phyloP scores from a whole-genome alignment of 2,329 filamentous ascomycete species.

The Fonsecaea nubica region DNA sequence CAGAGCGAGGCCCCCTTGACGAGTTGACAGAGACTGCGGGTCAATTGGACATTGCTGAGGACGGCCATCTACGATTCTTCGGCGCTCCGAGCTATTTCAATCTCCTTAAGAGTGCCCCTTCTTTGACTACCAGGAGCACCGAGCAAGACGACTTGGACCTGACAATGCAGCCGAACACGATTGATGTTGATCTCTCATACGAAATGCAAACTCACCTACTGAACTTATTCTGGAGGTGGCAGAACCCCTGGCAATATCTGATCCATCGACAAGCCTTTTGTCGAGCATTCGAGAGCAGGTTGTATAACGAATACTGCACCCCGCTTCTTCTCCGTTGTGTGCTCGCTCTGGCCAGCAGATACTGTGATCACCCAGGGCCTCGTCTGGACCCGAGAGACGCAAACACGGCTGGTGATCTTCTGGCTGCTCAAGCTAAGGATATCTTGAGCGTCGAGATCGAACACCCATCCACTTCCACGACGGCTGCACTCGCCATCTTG shows the following conservation, averaged over 20 bases:
- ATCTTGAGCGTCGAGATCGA: constrained; percentile 14
- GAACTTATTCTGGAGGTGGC: constrained; percentile 21
- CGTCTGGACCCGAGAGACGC: constrained; percentile 1
- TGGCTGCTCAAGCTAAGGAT: constrained; percentile 11
- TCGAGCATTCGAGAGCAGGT: neutral
- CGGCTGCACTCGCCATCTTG: neutral
- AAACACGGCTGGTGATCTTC: constrained; percentile 23
- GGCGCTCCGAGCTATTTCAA: constrained; percentile 16
- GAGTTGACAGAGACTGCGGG: constrained; percentile 12
- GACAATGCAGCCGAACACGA: no score
- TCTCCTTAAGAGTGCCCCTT: constrained; percentile 2
- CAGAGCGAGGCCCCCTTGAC: constrained; percentile 11
- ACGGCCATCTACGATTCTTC: constrained; percentile 18
- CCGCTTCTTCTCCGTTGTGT: constrained; percentile 16
- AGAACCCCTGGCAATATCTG: constrained; percentile 26
- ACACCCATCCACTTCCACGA: constrained; percentile 13
- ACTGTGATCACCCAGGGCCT: constrained; percentile 6
- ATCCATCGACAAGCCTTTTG: neutral
- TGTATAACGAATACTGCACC: constrained; percentile 4
- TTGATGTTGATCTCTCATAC: neutral
- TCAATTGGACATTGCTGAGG: constrained; percentile 9
- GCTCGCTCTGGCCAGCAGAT: constrained; percentile 10
- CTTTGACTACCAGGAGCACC: no score
- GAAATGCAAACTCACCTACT: constrained; percentile 14
- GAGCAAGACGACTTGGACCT: no score